Evolutionary conservation across 495 filamentous ascomycete genomes (phyloP), one percentile per base, ranked within the genome.

Genomic region (Margaritispora aquatica): DNA sequence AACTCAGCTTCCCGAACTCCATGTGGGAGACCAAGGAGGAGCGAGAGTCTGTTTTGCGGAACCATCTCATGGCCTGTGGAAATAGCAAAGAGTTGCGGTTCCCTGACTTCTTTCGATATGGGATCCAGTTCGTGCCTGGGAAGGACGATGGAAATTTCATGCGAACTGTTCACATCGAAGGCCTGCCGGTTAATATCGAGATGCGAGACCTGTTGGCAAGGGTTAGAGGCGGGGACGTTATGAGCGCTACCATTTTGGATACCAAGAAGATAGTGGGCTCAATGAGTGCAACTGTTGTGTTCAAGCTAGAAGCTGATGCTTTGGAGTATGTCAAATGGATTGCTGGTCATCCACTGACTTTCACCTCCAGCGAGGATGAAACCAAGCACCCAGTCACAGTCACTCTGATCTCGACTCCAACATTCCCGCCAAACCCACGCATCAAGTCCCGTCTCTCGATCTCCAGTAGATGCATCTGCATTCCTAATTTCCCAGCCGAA

Each of bases 61-160:
- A n/a, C 7, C n/a, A 54, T 54, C 20, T 26, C 8, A 11, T 4
- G 20, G 11, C 20, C n/a, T 22, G 52, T 24, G 29, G 27, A 3
- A 9, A 15, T 8, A 21, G 52, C 3, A 36, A 13, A 21, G 52
- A 54, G 21, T 4, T 15, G 2, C 31, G 26, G 0, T 55, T 58
- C 20, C 54, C 62, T 2, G 57, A 59, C 20, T 50, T 65, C 27
- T 68, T 65, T 41, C 41, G 46, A 27, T 57, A 65, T 57, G 66
- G 63, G 2, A 59, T 65, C 29, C 22, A 23, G 8, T 61, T 55
- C 47, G 15, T 20, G 1, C 62, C 63, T 22, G 17, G 38, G 4
- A 20, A 46, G 27, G 15, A 10, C 2, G 62, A 68, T 24, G 26
- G 19, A 1, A 63, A 63, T 19, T 55, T 22, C 26, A 26, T 53